phyloP scores from a whole-genome alignment of 2,329 filamentous ascomycete species.

The Pseudogymnoascus sp. region DNA sequence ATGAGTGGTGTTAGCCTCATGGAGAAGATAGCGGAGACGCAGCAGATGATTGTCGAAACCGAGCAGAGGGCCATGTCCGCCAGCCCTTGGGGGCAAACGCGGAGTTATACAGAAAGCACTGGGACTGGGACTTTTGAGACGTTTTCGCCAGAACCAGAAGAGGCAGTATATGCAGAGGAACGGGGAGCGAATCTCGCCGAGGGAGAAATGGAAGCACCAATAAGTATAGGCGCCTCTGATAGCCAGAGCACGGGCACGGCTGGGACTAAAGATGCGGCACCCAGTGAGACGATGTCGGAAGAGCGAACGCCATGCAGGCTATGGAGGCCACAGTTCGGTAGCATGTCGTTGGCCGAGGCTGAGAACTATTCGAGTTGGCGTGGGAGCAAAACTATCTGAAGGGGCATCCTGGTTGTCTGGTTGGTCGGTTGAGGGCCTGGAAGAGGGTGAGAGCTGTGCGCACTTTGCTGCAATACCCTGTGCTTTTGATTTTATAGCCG shows the following conservation, averaged over 20 bases:
- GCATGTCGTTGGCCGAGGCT: not conserved
- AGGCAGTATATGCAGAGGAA: not conserved
- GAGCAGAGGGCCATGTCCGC: not conserved
- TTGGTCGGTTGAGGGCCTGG: not conserved
- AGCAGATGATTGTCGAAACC: not conserved
- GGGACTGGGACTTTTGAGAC: not conserved
- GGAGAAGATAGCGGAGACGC: not conserved
- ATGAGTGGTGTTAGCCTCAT: not conserved
- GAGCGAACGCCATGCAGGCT: not conserved
- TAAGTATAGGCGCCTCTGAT: not conserved
- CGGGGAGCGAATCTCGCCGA: not conserved
- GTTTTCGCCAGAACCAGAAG: not conserved
- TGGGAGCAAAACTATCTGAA: not conserved
- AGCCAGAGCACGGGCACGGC: not conserved
- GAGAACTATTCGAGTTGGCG: conserved; percentile 2
- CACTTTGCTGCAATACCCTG: not conserved
- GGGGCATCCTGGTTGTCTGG: not conserved
- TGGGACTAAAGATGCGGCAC: not conserved
- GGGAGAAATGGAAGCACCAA: not conserved
- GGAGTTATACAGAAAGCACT: not conserved
- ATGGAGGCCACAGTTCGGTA: not conserved
- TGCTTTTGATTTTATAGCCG: not conserved
- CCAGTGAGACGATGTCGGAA: not conserved
- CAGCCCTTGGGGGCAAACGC: not conserved
- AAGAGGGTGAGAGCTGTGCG: not conserved